Conservation (phyloP, 768 basidiomycete genomes). For the Naematelia encephala region DNA sequence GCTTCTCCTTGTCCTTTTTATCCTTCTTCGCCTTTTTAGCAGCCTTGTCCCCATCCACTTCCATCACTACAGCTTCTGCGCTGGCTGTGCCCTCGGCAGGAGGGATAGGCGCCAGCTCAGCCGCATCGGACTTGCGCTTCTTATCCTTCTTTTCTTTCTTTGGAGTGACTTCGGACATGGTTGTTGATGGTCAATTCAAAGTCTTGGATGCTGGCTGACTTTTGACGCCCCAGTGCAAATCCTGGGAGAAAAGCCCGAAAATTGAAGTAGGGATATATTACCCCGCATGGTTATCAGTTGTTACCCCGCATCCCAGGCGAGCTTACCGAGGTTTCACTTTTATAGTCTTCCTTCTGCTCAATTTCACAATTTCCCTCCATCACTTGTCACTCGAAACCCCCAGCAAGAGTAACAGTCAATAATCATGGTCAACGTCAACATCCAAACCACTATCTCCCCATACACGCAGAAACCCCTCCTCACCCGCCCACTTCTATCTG, state of each 20-base stretch:
- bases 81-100: slow-evolving; percentile 39
- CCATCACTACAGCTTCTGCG: slow-evolving; percentile 46
- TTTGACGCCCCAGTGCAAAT: slow-evolving; percentile 2
- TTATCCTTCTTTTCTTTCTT: slow-evolving; percentile 50
- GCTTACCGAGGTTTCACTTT: not conserved
- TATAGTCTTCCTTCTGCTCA: not conserved
- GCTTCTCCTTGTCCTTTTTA: slow-evolving; percentile 51
- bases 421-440: slow-evolving; percentile 22
- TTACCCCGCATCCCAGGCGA: slow-evolving; percentile 14
- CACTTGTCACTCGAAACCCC: not conserved
- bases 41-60: slow-evolving; percentile 44
- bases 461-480: slow-evolving; percentile 70
- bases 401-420: not conserved
- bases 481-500: slow-evolving; percentile 64
- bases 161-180: slow-evolving; percentile 39
- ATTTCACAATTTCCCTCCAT: slow-evolving; percentile 1
- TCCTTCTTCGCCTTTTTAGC: slow-evolving; percentile 54
- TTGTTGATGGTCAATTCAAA: slow-evolving; percentile 1
- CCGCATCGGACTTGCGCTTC: slow-evolving; percentile 48
- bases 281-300: slow-evolving; percentile 7
- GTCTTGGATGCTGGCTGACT: not conserved
- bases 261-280: slow-evolving; percentile 1
- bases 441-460: slow-evolving; percentile 80
- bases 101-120: slow-evolving; percentile 35
- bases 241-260: slow-evolving; percentile 14